Conservation (phyloP, 2,329 filamentous ascomycete species). For the Xylaria digitata region DNA sequence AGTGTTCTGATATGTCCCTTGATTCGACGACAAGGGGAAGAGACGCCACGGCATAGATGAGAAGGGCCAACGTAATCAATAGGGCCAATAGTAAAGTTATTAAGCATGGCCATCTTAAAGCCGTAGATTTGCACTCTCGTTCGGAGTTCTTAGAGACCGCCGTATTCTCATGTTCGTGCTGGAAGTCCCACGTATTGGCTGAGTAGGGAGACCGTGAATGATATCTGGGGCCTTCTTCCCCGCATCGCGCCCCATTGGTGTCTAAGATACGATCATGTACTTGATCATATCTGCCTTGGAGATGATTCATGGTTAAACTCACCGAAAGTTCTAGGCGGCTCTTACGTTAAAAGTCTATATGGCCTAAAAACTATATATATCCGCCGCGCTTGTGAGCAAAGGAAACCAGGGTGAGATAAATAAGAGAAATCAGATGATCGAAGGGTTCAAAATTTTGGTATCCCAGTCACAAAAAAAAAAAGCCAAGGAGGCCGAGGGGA, state of each 20-base stretch:
- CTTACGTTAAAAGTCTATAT: not conserved
- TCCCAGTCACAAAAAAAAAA: not conserved
- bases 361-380: not conserved
- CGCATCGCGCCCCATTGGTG: constrained; percentile 4
- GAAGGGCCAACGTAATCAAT: constrained; percentile 12
- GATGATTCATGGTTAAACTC: constrained; percentile 15
- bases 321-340: not conserved
- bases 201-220: constrained; percentile 21
- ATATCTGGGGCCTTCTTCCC: constrained; percentile 15
- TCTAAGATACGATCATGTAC: constrained; percentile 8
- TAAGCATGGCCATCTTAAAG: constrained; percentile 27
- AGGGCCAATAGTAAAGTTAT: constrained; percentile 11
- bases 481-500: too few relatives aligned
- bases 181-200: constrained; percentile 3
- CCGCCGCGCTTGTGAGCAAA: not conserved
- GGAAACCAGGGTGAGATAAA: not conserved
- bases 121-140: constrained; percentile 28
- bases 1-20: not conserved
- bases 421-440: not conserved
- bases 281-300: constrained; percentile 13
- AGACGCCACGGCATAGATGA: constrained; percentile 22
- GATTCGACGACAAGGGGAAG: constrained; percentile 19
- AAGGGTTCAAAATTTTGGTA: not conserved
- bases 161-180: constrained; percentile 2
- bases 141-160: not conserved